These are phyloP conservation scores for Rhizophora apiculata DNA, from an alignment of 345 rosid species.

Conservation along the genomic window DNA sequence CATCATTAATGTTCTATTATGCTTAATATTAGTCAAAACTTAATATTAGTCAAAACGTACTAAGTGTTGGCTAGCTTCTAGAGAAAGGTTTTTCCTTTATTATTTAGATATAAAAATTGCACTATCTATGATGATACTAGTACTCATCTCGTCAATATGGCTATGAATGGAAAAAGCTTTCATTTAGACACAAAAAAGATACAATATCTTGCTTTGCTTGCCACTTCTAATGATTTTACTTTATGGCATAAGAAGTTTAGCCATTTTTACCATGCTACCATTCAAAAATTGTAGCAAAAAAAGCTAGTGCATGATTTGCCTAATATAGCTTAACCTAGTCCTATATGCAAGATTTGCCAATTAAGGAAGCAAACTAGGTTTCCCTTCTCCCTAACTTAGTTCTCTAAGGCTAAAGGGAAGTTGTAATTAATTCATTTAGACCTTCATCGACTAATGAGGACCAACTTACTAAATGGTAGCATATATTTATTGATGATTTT, in stretches of 20 bases:
- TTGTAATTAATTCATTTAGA: background rate
- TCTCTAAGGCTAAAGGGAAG: background rate
- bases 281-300: background rate
- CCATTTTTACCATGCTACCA: no score
- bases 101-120: no score
- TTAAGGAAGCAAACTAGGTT: background rate
- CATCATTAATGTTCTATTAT: no score
- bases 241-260: no score
- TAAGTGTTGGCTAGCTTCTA: no score
- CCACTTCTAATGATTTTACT: no score
- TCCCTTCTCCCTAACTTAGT: background rate
- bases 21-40: no score
- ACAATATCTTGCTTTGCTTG: background rate
- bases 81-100: no score
- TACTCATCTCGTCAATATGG: background rate
- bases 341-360: background rate
- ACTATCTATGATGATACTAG: background rate
- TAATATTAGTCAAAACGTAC: no score
- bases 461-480: background rate
- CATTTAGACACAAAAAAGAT: no score
- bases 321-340: no score
- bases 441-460: background rate
- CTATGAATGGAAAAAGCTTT: background rate
- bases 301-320: background rate
- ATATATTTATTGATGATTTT: background rate